phyloP scores from a whole-genome alignment of 192 early-diverging fungal species.

The Linnemannia zychae region DNA sequence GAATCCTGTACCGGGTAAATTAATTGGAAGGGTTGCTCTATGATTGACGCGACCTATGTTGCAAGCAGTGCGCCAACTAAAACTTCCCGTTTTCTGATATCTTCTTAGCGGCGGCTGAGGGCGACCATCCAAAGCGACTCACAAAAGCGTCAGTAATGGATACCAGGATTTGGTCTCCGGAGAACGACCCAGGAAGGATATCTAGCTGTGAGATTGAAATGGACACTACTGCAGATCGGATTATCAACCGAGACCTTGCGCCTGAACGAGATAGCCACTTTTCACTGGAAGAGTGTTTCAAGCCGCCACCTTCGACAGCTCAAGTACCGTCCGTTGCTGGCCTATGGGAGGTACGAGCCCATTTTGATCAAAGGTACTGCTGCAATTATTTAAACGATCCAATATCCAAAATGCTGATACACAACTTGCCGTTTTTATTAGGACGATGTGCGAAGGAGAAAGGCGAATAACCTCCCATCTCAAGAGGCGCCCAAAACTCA shows the following conservation, averaged over 20 bases:
- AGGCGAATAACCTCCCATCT: slow-evolving; percentile 33
- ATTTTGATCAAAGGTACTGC: neutral
- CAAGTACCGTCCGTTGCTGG: slow-evolving; percentile 52
- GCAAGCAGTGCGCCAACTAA: neutral
- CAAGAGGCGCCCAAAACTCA: slow-evolving; percentile 50
- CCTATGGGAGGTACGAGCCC: slow-evolving; percentile 48
- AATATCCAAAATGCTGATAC: neutral
- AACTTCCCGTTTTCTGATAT: neutral
- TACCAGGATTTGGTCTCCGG: slow-evolving; percentile 35
- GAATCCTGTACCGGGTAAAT: slow-evolving; percentile 40
- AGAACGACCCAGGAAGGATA: slow-evolving; percentile 58
- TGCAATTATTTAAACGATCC: no score
- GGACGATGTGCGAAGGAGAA: slow-evolving; percentile 46
- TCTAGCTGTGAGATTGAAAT: slow-evolving; percentile 84
- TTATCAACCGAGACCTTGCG: slow-evolving; percentile 72
- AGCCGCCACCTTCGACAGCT: slow-evolving; percentile 25
- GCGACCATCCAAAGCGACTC: slow-evolving; percentile 30
- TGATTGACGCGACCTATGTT: neutral
- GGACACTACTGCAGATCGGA: slow-evolving; percentile 71
- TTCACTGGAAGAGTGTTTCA: slow-evolving; percentile 48
- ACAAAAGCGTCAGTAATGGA: slow-evolving; percentile 29
- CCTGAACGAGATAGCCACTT: slow-evolving; percentile 67
- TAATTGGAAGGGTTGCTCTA: neutral
- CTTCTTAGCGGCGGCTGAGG: slow-evolving; percentile 20
- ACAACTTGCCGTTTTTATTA: neutral